Base-by-base conservation (phyloP, 495 filamentous ascomycete genomes). In the Penicillium mononematosum region DNA sequence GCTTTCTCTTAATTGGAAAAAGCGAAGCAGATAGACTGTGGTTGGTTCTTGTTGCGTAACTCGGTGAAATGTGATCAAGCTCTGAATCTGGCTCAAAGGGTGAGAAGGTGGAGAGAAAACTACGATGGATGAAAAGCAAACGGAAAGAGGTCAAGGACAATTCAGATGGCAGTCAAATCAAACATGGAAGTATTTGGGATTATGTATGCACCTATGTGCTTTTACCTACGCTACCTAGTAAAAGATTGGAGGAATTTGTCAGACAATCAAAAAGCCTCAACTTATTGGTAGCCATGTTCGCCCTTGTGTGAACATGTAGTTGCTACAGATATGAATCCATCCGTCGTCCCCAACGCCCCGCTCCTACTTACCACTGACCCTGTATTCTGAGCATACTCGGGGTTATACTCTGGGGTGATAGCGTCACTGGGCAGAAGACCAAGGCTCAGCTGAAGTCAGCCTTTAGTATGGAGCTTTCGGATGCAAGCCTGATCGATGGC, bases 251-350 rank as follows among this genome's bases (percentile, higher is more conserved):
- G 9, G 9, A 16, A 46, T 4, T 14, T 55, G 38, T 45, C 41
- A 31, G 22, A 36, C 25, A 11, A 38, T 31, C 45, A 22, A 29
- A 34, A 56, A 50, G 43, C 32, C 56, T 25, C 17, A 54, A 51
- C 32, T 38, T 24, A 19, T 42, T 44, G 27, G 29, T 44, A 49
- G 46, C 44, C 2, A 17, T 31, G 8, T 32, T 24, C 31, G n/a
- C 10, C n/a, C 22, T 20, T 44, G 3, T 44, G 42, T 44, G 19
- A 24, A 20, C 8, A 20, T 12, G 1, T 10, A 44, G 20, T 11
- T 38, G 34, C 34, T 38, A 38, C 34, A 38, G 2, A 16, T 38
- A 16, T 38, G 5, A 22, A 6, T 6, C 3, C 11, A 7, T 24
- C 19, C 3, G 22, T 22, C 3, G 10, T 44, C 19, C 20, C 17